Base-by-base conservation (phyloP, 2,329 filamentous ascomycete genomes). In the Xylariomycetidae sp. region DNA sequence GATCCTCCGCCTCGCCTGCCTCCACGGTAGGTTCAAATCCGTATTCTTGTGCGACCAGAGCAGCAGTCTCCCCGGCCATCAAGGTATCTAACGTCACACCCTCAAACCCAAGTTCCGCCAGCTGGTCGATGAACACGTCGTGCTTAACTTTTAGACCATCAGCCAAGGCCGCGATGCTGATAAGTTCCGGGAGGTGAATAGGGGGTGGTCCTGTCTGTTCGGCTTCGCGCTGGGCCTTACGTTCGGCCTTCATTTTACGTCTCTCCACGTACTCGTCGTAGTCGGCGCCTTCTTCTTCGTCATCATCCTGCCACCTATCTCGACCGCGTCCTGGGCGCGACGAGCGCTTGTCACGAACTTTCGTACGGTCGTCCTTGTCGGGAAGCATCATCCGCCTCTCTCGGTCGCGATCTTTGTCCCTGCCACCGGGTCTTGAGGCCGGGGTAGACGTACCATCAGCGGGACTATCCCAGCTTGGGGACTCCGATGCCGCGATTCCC, bases 91-190 rank as follows among this genome's bases (percentile, higher is more conserved):
- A 74, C 11, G 79, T 79, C 12, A 90, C 77, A 31, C 89, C 84
- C 49, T 95, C 88, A 45, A 96, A 98, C 1, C 92, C 94, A 53
- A 97, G 79, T 33, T 92, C 77, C 53, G 80, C 76, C 59, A 98
- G 71, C 51, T 88, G 87, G 12, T 56, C 49, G 10, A 94, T 65
- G 49, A 98, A 95, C 3, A 79, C 63, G 11, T 83, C 73, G 1
- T 79, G 69, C 25, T 79, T 77, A 18, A 94, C 71, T 41, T 80
- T 81, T 15, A 97, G 67, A 4, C 85, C 77, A 40, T 79, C 71
- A 4, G 88, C 88, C 25, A 98, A 65, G 45, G 89, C 87, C 8
- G 77, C 73, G n/a, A 96, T 82, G 50, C 79, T 92, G 59, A 98
- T 94, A 49, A 88, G 94, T 53, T 96, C 87, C 0, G 94, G 94